Conservation (phyloP, 2,329 filamentous ascomycete species). For the Leptographium radiaticola region DNA sequence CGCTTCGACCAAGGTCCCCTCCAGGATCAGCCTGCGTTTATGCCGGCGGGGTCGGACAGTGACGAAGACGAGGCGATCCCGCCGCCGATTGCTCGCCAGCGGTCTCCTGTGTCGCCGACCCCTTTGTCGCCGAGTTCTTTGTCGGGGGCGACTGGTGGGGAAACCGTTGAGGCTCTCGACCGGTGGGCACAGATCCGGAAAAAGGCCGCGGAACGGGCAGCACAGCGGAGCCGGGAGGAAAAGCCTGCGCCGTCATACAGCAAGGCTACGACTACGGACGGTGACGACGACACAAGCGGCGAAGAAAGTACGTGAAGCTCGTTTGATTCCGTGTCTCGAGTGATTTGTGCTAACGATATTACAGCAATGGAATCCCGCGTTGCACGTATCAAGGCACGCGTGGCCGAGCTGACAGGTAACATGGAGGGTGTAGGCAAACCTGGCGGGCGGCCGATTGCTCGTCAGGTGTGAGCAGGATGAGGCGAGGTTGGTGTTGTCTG, state of each 20-base stretch:
- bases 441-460: constrained; percentile 9
- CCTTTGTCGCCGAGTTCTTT: constrained; percentile 4
- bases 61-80: constrained; percentile 35
- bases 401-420: constrained; percentile 83
- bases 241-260: constrained; percentile 24
- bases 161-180: constrained; percentile 39
- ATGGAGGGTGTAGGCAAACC: constrained; percentile 46
- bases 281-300: constrained; percentile 80
- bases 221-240: constrained; percentile 52
- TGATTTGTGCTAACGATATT: constrained; percentile 14
- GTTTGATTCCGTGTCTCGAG: neutral
- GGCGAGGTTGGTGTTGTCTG: neutral
- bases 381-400: constrained; percentile 92
- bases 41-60: constrained; percentile 40
- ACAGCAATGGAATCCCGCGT: constrained; percentile 93
- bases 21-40: constrained; percentile 72
- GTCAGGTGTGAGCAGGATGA: neutral
- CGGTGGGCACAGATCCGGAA: constrained; percentile 94
- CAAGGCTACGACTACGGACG: constrained; percentile 35
- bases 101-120: constrained; percentile 12
- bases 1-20: constrained; percentile 84
- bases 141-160: neutral
- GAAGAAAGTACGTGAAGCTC: constrained; percentile 66
- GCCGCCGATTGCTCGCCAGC: constrained; percentile 36
- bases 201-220: constrained; percentile 76